Evolutionary conservation across 176 grass and related monocot genomes (phyloP).

Genomic region (Alopecurus myosuroides): DNA sequence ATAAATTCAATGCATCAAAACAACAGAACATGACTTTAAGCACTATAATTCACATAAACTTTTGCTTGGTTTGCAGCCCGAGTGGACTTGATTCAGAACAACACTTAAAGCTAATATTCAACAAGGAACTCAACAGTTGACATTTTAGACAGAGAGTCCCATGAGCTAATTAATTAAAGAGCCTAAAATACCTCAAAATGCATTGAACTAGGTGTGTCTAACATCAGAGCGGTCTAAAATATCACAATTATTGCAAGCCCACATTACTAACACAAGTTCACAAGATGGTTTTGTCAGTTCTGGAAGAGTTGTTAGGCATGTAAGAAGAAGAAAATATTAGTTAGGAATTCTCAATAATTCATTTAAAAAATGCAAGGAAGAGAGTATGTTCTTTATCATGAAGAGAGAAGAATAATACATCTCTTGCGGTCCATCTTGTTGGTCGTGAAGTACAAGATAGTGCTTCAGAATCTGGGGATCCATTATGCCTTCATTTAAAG

Average conservation of each 20-base stretch:
- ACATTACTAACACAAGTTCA: neutral
- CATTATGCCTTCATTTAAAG: conserved; percentile 94
- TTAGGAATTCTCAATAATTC: conserved; percentile 4
- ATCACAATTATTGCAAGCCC: neutral
- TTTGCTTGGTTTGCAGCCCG: neutral
- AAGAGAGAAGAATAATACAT: conserved; percentile 55
- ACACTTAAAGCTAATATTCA: neutral
- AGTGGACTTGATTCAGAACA: neutral
- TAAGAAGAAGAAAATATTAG: neutral
- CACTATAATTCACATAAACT: neutral
- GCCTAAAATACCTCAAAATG: conserved; percentile 14
- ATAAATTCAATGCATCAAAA: conserved; percentile 8
- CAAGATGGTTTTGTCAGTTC: neutral
- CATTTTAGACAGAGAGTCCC: neutral
- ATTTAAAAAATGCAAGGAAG: conserved; percentile 8
- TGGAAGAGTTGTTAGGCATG: neutral
- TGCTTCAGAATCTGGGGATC: conserved; percentile 98
- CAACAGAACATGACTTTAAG: neutral
- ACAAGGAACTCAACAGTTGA: neutral
- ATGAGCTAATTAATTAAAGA: neutral
- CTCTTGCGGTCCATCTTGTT: conserved; percentile 86
- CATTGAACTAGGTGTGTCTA: neutral
- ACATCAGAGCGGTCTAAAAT: neutral
- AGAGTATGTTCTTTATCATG: neutral
- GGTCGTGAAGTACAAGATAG: conserved; percentile 93